phyloP scores from a whole-genome alignment of 331 rosid genomes.

The Prunus yedoensis region DNA sequence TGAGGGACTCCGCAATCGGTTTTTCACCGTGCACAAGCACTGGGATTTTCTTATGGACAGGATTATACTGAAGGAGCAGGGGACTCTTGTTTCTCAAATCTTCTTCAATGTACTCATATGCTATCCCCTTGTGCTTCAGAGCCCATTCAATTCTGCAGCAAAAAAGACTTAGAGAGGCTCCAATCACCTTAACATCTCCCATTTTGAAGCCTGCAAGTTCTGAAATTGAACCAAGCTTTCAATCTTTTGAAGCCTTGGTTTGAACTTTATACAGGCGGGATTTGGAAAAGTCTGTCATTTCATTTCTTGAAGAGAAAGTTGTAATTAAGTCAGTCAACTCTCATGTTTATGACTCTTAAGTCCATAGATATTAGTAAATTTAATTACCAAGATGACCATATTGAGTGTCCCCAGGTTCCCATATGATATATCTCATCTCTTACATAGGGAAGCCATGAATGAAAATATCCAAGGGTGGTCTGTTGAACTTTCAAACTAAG shows the following conservation, averaged over 20 bases:
- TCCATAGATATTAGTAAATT: too few relatives aligned
- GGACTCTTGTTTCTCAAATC: slow-evolving; percentile 45
- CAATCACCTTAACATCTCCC: slow-evolving; percentile 54
- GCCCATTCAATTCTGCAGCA: slow-evolving; percentile 55
- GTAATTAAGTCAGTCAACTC: neutral
- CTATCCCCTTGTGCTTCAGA: slow-evolving; percentile 44
- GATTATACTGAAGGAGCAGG: slow-evolving; percentile 52
- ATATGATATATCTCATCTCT: neutral
- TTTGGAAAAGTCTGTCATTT: neutral
- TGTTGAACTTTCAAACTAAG: neutral
- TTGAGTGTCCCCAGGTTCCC: too few relatives aligned
- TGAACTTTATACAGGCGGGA: neutral
- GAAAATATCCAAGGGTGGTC: neutral
- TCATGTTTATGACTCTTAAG: neutral
- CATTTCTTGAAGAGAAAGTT: slow-evolving; percentile 16
- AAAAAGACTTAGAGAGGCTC: slow-evolving; percentile 37
- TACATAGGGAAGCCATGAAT: neutral
- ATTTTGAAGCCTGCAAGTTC: slow-evolving; percentile 1
- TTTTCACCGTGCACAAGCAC: slow-evolving; percentile 40
- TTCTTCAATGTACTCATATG: slow-evolving; percentile 42
- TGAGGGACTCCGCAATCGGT: slow-evolving; percentile 47
- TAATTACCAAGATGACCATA: too few relatives aligned
- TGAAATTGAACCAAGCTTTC: neutral
- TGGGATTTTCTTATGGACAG: slow-evolving; percentile 49
- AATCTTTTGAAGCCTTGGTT: slow-evolving; percentile 6